These are phyloP conservation scores for Dacryopinax primogenitus DNA, from an alignment of 768 basidiomycete genomes.

Conservation along the genomic window DNA sequence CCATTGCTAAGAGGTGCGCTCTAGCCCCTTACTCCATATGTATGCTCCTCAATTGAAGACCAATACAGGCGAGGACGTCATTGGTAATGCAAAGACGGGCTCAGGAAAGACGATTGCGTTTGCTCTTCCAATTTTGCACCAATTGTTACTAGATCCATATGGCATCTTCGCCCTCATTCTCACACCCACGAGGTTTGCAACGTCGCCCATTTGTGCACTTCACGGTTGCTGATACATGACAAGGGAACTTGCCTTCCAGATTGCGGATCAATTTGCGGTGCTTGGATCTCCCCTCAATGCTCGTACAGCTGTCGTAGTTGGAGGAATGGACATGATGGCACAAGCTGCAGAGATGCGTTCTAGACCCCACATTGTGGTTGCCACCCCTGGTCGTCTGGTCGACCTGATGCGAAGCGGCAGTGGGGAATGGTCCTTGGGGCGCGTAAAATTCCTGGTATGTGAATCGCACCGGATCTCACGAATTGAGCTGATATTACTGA, in stretches of 20 bases:
- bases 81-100: constrained; percentile 95
- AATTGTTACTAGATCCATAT: constrained; percentile 76
- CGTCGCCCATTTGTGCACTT: background rate
- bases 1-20: constrained; percentile 61
- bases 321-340: constrained; percentile 96
- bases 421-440: constrained; percentile 69
- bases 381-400: constrained; percentile 88
- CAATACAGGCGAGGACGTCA: constrained; percentile 72
- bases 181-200: constrained; percentile 77
- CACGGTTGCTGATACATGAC: background rate
- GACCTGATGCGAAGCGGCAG: constrained; percentile 72
- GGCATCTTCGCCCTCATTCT: constrained; percentile 88
- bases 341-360: constrained; percentile 78
- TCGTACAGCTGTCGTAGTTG: constrained; percentile 79
- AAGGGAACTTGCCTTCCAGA: constrained; percentile 95
- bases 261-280: constrained; percentile 89
- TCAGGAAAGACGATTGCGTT: constrained; percentile 98
- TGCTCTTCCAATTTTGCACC: constrained; percentile 86
- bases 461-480: background rate
- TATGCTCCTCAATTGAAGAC: background rate
- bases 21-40: background rate
- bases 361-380: constrained; percentile 85
- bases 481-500: background rate
- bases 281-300: constrained; percentile 71
- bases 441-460: constrained; percentile 73